phyloP scores from a whole-genome alignment of 495 filamentous ascomycete genomes.

The Xylona heveae region DNA sequence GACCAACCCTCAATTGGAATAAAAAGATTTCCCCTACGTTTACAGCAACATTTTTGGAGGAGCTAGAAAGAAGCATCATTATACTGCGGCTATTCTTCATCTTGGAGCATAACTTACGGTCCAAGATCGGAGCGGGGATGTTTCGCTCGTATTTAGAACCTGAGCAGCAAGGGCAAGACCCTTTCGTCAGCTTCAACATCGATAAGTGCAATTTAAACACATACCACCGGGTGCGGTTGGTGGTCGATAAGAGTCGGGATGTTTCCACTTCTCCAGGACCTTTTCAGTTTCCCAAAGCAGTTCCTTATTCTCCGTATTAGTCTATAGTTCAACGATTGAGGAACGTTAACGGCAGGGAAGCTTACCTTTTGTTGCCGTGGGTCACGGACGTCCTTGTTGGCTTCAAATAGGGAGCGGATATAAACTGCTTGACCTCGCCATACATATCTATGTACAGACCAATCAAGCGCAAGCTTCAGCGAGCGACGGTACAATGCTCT shows the following conservation, averaged over 20 bases:
- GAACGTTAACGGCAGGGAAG: not conserved
- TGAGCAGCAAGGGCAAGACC: conserved; percentile 19
- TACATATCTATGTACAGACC: conserved; percentile 71
- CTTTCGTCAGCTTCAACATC: too few species aligned
- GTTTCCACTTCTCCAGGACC: conserved; percentile 82
- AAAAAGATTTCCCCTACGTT: too few species aligned
- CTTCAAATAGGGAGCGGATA: conserved; percentile 86
- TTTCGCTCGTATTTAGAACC: conserved; percentile 96
- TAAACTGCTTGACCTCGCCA: conserved; percentile 95
- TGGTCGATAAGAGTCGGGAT: conserved; percentile 76
- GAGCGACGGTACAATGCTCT: conserved; percentile 88
- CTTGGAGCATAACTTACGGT: conserved; percentile 36
- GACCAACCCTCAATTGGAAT: too few species aligned
- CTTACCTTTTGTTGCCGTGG: conserved; percentile 71
- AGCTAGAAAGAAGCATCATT: conserved; percentile 12
- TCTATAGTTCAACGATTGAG: conserved; percentile 2
- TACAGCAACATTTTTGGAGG: conserved; percentile 22
- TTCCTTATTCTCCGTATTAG: conserved; percentile 25
- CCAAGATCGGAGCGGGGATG: conserved; percentile 52
- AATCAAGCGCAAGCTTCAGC: conserved; percentile 82
- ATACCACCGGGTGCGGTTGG: conserved; percentile 88
- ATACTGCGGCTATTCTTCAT: conserved; percentile 1
- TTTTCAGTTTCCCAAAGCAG: conserved; percentile 74
- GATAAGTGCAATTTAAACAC: conserved; percentile 9
- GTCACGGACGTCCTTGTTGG: conserved; percentile 70